Evolutionary conservation across 179 eudicot species (phyloP), one percentile per base, ranked within the genome.

Genomic region (Silene noctiflora): DNA sequence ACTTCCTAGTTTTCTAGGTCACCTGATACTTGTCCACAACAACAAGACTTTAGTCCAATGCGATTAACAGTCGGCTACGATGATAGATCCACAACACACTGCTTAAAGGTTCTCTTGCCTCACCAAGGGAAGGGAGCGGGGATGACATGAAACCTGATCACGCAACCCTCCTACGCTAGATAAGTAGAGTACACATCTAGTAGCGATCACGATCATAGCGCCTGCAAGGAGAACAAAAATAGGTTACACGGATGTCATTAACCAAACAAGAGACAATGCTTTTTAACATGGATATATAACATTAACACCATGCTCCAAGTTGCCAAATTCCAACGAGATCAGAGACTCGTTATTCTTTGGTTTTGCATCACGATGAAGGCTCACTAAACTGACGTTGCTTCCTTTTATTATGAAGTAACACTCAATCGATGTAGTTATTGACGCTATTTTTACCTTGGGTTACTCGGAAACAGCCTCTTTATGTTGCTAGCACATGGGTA

Each of bases 191-290:
- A 44, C 12, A 59, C 66, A 63, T 67, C 78, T 81, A 84, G 77
- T 84, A 81, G 53, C 86, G 80, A 44, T 69, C 72, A 42, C 72
- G 72, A 58, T 84, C 84, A 75, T 84, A 6, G 10, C 86, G 86
- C 82, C 86, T 84, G 84, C 80, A 78, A 69, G n/a, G 48, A 59
- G 0, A 27, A 25, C 17, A 65, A 35, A 67, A 4, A 14, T 12
- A 6, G 33, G 66, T 14, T 64, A 42, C 1, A 53, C 2, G 4
- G 3, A 39, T 5, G 27, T 46, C 60, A 46, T 48, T 8, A 69
- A 44, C 7, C 27, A 39, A 69, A 42, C 58, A 69, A 31, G 69
- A 16, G 69, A 31, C 3, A 7, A 29, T 19, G 59, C 51, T 10
- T 44, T 9, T 44, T 44, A 44, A 44, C 13, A 44, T 11, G 11